A percentile compares a stretch with the other conserved stretches of the same genome.
These are phyloP conservation scores for Xanthoconium separans DNA, from an alignment of 1,284 basidiomycete species.

Conservation along the genomic window DNA sequence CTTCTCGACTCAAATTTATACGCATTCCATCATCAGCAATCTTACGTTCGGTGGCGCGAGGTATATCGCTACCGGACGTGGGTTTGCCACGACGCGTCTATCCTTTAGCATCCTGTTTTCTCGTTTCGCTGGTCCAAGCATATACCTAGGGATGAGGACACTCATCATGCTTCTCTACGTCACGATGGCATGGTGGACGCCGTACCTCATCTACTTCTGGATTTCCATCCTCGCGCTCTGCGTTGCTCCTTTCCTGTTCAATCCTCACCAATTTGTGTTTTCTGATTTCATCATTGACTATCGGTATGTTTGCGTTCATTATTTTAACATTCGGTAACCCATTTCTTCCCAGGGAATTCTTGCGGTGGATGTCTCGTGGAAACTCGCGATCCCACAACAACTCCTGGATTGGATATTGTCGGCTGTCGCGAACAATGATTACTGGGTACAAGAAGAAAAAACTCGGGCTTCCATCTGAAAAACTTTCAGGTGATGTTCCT, in stretches of 20 bases:
- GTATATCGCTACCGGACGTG: constrained; percentile 98
- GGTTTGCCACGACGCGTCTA: constrained; percentile 92
- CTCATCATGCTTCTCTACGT: constrained; percentile 89
- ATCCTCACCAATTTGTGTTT: constrained; percentile 95
- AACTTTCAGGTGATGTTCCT: constrained; percentile 88
- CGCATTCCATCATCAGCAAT: constrained; percentile 93
- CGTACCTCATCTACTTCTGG: constrained; percentile 96
- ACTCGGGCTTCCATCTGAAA: constrained; percentile 92
- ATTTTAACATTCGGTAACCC: constrained; percentile 6
- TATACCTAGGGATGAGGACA: constrained; percentile 93
- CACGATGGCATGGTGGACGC: constrained; percentile 85
- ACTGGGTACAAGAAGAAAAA: constrained; percentile 98
- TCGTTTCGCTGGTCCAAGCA: constrained; percentile 93
- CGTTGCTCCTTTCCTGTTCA: constrained; percentile 93
- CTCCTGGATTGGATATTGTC: constrained; percentile 97
- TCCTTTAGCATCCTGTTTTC: constrained; percentile 94
- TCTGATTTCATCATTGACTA: constrained; percentile 97
- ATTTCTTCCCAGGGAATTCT: constrained; percentile 68
- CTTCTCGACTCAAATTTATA: constrained; percentile 95
- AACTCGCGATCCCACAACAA: constrained; percentile 96
- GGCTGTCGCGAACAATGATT: constrained; percentile 91
- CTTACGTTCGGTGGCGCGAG: constrained; percentile 94
- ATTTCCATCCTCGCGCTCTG: constrained; percentile 85
- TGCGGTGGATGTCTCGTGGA: constrained; percentile 96
- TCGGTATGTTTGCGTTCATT: constrained; percentile 48